phyloP scores from a whole-genome alignment of 1,139 yeast genomes.

The Pichia sp. region DNA sequence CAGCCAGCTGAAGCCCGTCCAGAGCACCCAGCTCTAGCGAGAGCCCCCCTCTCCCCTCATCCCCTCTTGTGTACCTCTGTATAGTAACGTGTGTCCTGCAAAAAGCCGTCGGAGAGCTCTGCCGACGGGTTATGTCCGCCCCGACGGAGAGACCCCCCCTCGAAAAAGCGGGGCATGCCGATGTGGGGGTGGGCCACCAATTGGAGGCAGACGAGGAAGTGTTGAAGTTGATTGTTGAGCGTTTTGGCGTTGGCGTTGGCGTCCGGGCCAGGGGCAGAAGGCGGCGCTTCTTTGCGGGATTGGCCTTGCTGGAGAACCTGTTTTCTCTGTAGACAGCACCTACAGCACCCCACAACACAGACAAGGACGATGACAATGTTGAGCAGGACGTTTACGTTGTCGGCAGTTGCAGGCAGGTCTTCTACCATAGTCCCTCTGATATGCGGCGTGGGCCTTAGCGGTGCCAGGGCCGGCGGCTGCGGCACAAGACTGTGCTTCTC shows the following conservation, averaged over 20 bases:
- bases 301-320: too few species aligned
- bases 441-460: not conserved
- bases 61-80: too few species aligned
- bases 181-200: conserved; percentile 1
- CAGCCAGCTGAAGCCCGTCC: too few species aligned
- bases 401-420: not conserved
- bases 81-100: too few species aligned
- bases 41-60: too few species aligned
- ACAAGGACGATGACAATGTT: not conserved
- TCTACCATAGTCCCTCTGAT: not conserved
- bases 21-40: too few species aligned
- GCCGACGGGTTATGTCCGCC: not conserved
- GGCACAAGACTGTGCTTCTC: not conserved
- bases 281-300: too few species aligned
- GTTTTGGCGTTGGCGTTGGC: not conserved
- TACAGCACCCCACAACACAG: not conserved
- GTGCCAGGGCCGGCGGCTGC: not conserved
- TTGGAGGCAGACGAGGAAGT: not conserved
- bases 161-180: not conserved
- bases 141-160: not conserved
- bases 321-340: too few species aligned
- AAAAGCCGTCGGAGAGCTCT: not conserved
- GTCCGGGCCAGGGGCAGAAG: too few species aligned
- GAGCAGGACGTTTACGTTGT: not conserved
- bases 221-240: not conserved